A percentile compares a stretch with the other conserved stretches of the same genome.
phyloP scores from a whole-genome alignment of 352 stramenopile species.

The Phytophthora sojae region DNA sequence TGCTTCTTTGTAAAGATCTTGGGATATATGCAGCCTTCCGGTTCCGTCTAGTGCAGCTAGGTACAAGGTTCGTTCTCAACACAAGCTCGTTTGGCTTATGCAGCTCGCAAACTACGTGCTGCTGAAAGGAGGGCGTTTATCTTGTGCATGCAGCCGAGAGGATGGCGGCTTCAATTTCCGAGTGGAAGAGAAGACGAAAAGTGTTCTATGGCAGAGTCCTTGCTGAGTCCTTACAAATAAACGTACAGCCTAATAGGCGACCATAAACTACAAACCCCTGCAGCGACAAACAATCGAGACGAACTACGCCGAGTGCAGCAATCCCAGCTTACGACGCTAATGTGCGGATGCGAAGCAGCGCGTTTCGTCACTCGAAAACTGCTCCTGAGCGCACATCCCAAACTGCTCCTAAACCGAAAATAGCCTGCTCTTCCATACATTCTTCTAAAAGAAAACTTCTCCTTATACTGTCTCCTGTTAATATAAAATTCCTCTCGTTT shows the following conservation, averaged over 20 bases:
- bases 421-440: background rate
- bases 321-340: background rate
- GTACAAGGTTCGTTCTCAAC: too few relatives aligned
- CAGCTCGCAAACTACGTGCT: too few relatives aligned
- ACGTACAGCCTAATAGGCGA: too few relatives aligned
- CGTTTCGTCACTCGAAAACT: constrained; percentile 1
- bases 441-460: background rate
- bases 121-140: too few relatives aligned
- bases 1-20: too few relatives aligned
- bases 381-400: background rate
- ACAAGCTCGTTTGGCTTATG: too few relatives aligned
- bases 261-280: background rate
- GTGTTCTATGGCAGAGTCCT: background rate
- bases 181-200: background rate
- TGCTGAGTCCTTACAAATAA: too few relatives aligned
- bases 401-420: background rate
- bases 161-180: background rate
- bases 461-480: background rate
- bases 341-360: background rate
- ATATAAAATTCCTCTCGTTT: background rate
- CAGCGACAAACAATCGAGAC: background rate
- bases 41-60: too few relatives aligned
- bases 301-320: background rate
- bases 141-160: background rate
- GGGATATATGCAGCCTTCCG: too few relatives aligned